A percentile compares a stretch with the other conserved stretches of the same genome.
Evolutionary conservation across 202 grass and related monocot species (phyloP).

Genomic region (Alloteropsis angusta): DNA sequence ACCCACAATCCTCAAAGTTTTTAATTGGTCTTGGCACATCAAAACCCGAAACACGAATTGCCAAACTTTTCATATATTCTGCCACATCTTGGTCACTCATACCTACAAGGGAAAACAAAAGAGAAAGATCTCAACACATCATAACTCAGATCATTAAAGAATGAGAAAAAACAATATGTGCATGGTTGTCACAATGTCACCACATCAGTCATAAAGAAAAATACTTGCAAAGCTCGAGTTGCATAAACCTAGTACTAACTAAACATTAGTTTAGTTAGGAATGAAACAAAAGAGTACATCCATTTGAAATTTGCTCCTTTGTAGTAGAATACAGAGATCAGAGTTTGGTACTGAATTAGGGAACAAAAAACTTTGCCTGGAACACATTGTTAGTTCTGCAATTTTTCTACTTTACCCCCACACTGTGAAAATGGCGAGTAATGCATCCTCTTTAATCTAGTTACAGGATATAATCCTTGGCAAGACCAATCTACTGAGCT

Average conservation of each 20-base stretch:
- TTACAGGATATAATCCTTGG: background rate
- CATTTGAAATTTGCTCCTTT: background rate
- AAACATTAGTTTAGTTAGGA: background rate
- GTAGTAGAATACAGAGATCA: background rate
- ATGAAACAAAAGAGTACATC: background rate
- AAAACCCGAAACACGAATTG: constrained; percentile 90
- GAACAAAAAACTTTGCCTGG: background rate
- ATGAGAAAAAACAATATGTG: background rate
- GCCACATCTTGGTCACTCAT: constrained; percentile 69
- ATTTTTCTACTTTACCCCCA: background rate
- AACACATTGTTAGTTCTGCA: background rate
- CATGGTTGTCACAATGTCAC: background rate
- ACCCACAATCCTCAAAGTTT: constrained; percentile 81
- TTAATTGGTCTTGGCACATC: constrained; percentile 80
- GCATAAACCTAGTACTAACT: background rate
- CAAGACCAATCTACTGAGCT: background rate
- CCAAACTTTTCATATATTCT: constrained; percentile 83
- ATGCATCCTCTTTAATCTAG: background rate
- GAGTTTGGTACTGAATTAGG: background rate
- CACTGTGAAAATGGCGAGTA: background rate
- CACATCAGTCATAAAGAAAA: background rate
- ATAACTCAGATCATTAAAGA: constrained; percentile 2
- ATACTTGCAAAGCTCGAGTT: background rate
- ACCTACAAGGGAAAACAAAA: constrained; percentile 43
- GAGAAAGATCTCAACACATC: constrained; percentile 12